Percentiles rank a stretch among this genome's conserved stretches.
These are phyloP conservation scores for Bipolaris oryzae DNA, from an alignment of 2,329 filamentous ascomycete genomes.

Conservation along the genomic window DNA sequence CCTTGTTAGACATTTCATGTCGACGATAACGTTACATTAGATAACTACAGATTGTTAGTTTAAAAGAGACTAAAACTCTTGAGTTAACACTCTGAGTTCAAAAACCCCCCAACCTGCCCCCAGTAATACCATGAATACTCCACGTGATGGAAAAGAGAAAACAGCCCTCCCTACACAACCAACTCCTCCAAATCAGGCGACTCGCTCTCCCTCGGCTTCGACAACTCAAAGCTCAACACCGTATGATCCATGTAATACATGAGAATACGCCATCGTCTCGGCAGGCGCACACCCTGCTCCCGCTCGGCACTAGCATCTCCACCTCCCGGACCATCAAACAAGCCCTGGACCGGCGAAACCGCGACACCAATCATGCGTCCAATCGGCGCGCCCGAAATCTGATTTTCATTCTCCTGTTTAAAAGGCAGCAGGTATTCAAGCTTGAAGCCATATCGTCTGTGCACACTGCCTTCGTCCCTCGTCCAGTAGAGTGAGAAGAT, in stretches of 20 bases:
- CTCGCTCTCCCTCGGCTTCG: slow-evolving; percentile 24
- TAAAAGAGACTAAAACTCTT: too few relatives aligned
- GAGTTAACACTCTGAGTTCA: too few relatives aligned
- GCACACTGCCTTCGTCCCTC: slow-evolving; percentile 43
- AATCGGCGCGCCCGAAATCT: slow-evolving; percentile 11
- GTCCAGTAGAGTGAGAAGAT: slow-evolving; percentile 64
- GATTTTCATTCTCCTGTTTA: slow-evolving; percentile 1
- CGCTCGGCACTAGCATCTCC: neutral
- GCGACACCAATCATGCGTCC: slow-evolving; percentile 69
- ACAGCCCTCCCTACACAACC: slow-evolving; percentile 25
- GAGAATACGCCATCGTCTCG: slow-evolving; percentile 67
- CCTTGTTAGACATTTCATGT: too few relatives aligned
- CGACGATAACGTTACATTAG: too few relatives aligned
- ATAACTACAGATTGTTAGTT: too few relatives aligned
- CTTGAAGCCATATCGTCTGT: slow-evolving; percentile 55
- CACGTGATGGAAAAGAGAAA: neutral
- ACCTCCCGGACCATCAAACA: slow-evolving; percentile 3
- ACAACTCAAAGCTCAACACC: slow-evolving; percentile 73
- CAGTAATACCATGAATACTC: neutral
- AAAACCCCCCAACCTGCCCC: neutral
- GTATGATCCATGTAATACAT: slow-evolving; percentile 74
- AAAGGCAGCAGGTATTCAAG: slow-evolving; percentile 63
- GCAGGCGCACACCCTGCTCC: neutral
- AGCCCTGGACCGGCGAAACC: slow-evolving; percentile 65
- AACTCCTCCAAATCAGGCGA: slow-evolving; percentile 28